Evolutionary conservation across 1,284 basidiomycete genomes (phyloP), one percentile per base, ranked within the genome.

Genomic region (Leccinum angustisporum): DNA sequence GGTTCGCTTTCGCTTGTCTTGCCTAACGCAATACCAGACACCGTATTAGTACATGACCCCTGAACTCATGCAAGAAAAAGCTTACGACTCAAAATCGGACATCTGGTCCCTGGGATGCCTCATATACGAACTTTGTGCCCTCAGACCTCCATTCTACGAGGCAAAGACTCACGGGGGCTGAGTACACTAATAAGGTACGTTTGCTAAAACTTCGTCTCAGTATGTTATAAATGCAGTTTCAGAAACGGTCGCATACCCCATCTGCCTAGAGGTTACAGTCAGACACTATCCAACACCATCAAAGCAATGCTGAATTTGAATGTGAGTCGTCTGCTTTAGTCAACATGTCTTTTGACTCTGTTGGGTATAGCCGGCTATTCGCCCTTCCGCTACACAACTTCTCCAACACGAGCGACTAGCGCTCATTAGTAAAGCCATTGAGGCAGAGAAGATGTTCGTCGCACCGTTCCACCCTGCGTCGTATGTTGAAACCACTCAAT

Each of bases 61-160:
- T 0, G 96, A 98, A 76, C 83, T 98, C 25, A 94, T 98, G 81
- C 93, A 94, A 75, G 95, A 97, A 71, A 95, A 94, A 73, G 87
- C 92, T 6, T 99, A 99, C 76, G 97, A 98, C 78, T 91, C 92
- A 21, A 98, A 98, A 78, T 95, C 93, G 0, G 96, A 99, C 72
- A 97, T 99, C 56, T 99, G 97, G 97, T 96, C 94, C 11, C 83
- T 98, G 38, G 97, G 96, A 1, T 99, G 97, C 76, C 82, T 98
- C 48, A 93, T 98, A 43, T 98, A 93, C 75, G 96, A 98, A 77
- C 85, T 98, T 56, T 98, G 96, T 68, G 94, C 96, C 0, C 81
- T 94, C 58, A 90, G 91, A 67, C 94, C 94, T 0, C 94, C 94
- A 10, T 96, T 96, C 69, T 90, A 94, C 68, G 92, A 95, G 76